phyloP scores from a whole-genome alignment of 2,329 filamentous ascomycete species.

The Fonsecaea pugnacius region DNA sequence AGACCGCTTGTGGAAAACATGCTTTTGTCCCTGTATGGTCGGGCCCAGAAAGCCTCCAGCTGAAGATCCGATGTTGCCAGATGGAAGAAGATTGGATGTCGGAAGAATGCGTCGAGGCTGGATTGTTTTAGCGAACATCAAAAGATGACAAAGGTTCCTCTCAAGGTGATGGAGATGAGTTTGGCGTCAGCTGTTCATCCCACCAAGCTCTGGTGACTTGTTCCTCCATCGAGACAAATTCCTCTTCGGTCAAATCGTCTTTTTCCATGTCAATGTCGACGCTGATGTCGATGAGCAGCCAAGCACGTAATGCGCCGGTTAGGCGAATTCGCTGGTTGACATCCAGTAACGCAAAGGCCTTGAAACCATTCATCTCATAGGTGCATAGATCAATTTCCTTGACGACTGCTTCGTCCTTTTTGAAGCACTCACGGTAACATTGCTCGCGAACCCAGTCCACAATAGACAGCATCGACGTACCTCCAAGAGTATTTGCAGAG shows the following conservation, averaged over 20 bases:
- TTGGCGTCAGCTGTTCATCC: slow-evolving; percentile 7
- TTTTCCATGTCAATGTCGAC: slow-evolving; percentile 12
- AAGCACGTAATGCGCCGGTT: slow-evolving; percentile 12
- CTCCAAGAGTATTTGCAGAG: slow-evolving; percentile 2
- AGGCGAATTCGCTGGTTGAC: slow-evolving; percentile 1
- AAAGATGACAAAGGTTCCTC: background rate
- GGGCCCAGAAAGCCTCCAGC: background rate
- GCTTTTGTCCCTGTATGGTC: background rate
- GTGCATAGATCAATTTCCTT: slow-evolving; percentile 19
- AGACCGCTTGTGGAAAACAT: background rate
- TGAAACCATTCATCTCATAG: slow-evolving; percentile 15
- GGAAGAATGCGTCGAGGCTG: background rate
- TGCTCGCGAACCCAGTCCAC: slow-evolving; percentile 18
- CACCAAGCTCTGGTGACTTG: slow-evolving; percentile 14
- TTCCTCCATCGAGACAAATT: slow-evolving; percentile 14
- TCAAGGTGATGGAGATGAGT: slow-evolving; percentile 5
- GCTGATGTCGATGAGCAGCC: slow-evolving; percentile 19
- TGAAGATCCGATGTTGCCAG: background rate
- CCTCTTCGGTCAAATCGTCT: slow-evolving; percentile 2
- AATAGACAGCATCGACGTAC: slow-evolving; percentile 1
- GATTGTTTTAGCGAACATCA: background rate
- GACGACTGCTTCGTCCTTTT: slow-evolving; percentile 13
- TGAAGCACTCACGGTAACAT: slow-evolving; percentile 14
- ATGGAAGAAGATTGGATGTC: background rate
- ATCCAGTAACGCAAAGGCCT: slow-evolving; percentile 13